Evolutionary conservation across 2,329 filamentous ascomycete species (phyloP), one percentile per base, ranked within the genome.

Genomic region (Chrysoporthe austroafricana): DNA sequence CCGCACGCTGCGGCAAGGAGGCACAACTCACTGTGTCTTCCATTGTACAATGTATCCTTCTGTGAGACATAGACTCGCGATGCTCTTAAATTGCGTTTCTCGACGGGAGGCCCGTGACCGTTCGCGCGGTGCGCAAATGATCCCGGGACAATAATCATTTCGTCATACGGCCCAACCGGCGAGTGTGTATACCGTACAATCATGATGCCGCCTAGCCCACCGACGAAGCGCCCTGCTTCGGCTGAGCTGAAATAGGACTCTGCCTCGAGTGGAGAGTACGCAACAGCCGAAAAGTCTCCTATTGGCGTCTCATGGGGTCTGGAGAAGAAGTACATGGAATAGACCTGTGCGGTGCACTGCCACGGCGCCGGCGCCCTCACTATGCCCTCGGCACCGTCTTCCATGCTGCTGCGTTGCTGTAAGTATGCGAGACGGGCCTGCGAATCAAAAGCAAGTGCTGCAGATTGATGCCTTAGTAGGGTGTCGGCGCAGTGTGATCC

Each of bases 11-110:
- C 4, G 21, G 9, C 14, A n/a, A 32, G n/a, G n/a, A 52, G 36
- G 4, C 18, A 74, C 9, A 39, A 9, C 78, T 73, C 46, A 85
- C 83, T 85, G 43, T 76, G 79, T 50, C 84, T 75, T 9, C 85
- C 85, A 67, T 87, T 86, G 75, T 82, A 86, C 70, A 82, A 83
- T 0, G 83, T 84, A 32, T 82, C 72, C 70, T 82, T 82, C 69
- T 84, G 81, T 26, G 83, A 86, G 16, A 87, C 85, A 71, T 86
- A 87, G 13, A 86, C 84, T 32, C 84, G 79, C n/a, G 84, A 84
- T 70, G 85, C 80, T 44, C 82, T 77, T 8, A 77, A 72, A 61
- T 79, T 81, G 50, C 74, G 77, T 66, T 73, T 78, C 66, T 72
- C 78, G 32, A 72, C 70, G 14, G 74, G 73, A 69, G 73, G 78